Percentiles rank a stretch among this genome's conserved stretches.
phyloP scores from a whole-genome alignment of 2,329 filamentous ascomycete species.

The Xylariaceae sp. region DNA sequence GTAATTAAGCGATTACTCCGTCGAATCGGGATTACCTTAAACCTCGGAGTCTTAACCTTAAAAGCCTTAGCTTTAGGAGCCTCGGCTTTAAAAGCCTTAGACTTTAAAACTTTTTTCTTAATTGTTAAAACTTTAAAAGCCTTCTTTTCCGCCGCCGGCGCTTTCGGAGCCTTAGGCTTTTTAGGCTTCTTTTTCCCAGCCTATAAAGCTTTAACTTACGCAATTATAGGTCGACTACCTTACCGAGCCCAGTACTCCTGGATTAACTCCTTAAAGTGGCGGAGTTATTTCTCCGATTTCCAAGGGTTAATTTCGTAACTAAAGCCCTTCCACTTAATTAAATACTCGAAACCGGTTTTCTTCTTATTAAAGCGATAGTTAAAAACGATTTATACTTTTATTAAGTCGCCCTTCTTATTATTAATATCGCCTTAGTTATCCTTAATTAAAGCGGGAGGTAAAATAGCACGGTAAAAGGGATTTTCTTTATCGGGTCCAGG shows the following conservation, averaged over 20 bases:
- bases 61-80: not conserved
- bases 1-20: too few relatives aligned
- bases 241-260: not conserved
- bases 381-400: not conserved
- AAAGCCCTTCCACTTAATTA: conserved; percentile 1
- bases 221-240: not conserved
- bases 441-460: not conserved
- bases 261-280: not conserved
- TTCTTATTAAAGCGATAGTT: not conserved
- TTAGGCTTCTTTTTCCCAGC: too few relatives aligned
- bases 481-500: not conserved
- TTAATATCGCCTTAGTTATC: not conserved
- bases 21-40: too few relatives aligned
- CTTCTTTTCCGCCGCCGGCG: too few relatives aligned
- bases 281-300: not conserved
- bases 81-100: not conserved
- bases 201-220: conserved; percentile 1
- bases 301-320: conserved; percentile 1
- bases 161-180: too few relatives aligned
- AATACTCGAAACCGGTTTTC: not conserved
- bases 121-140: not conserved
- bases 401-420: conserved; percentile 2
- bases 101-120: not conserved
- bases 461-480: conserved; percentile 3
- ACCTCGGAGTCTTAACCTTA: not conserved